A percentile compares a stretch with the other conserved stretches of the same genome.
Conservation (phyloP, 2,329 filamentous ascomycete genomes). For the Cercospora canescens region DNA sequence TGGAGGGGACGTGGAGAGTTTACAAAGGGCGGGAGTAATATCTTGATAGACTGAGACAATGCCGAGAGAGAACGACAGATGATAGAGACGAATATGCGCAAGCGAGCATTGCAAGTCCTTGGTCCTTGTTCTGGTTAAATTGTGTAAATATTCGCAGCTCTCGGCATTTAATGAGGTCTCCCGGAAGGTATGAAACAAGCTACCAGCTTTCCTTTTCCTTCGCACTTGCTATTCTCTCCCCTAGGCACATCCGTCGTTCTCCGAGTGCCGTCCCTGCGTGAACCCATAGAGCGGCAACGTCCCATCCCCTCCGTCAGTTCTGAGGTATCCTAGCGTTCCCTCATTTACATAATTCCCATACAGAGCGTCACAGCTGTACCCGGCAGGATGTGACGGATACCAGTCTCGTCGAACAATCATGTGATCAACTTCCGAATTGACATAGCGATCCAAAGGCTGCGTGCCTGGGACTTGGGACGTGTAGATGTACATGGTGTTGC, state of each 20-base stretch:
- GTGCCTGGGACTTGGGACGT: not conserved
- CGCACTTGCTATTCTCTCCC: not conserved
- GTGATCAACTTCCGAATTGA: not conserved
- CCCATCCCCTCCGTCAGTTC: not conserved
- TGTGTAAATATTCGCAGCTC: not conserved
- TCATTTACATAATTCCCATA: not conserved
- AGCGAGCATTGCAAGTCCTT: too few species aligned
- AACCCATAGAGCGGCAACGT: not conserved
- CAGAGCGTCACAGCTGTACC: not conserved
- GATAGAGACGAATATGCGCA: not conserved
- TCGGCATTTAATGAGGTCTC: not conserved
- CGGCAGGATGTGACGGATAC: not conserved
- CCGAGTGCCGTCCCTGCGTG: not conserved
- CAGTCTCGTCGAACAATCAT: not conserved
- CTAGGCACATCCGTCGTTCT: not conserved
- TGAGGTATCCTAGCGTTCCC: not conserved
- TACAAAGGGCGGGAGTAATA: slow-evolving; percentile 46
- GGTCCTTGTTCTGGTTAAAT: not conserved
- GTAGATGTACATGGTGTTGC: not conserved
- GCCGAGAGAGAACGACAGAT: not conserved
- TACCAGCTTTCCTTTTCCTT: not conserved
- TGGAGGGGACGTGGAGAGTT: slow-evolving; percentile 60
- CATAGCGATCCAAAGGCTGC: not conserved
- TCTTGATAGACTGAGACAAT: not conserved
- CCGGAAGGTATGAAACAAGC: not conserved